These are phyloP conservation scores for Zalaria sp. DNA, from an alignment of 2,329 filamentous ascomycete species.

Conservation along the genomic window DNA sequence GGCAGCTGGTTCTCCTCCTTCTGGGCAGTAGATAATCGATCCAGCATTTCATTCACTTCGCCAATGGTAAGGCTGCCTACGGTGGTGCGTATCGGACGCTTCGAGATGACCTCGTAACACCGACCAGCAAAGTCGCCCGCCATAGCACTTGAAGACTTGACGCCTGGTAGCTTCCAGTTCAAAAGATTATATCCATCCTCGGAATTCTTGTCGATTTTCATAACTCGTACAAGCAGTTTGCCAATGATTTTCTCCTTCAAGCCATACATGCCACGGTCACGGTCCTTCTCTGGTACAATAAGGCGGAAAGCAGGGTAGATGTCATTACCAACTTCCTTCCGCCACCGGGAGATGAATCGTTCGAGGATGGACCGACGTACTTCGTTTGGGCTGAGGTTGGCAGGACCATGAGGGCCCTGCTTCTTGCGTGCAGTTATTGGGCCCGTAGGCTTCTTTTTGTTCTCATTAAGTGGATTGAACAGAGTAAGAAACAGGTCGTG, in stretches of 20 bases:
- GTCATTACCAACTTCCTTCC: conserved; percentile 75
- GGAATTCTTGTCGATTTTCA: conserved; percentile 82
- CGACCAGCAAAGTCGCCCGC: conserved; percentile 87
- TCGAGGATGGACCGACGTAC: conserved; percentile 69
- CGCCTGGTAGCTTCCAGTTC: conserved; percentile 83
- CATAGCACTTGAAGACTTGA: conserved; percentile 45
- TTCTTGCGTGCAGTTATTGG: conserved; percentile 41
- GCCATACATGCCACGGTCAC: conserved; percentile 83
- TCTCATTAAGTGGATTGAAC: conserved; percentile 69
- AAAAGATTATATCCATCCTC: conserved; percentile 75
- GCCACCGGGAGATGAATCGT: conserved; percentile 75
- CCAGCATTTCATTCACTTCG: conserved; percentile 77
- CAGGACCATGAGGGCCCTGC: conserved; percentile 43
- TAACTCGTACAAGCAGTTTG: conserved; percentile 77
- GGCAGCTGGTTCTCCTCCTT: conserved; percentile 75
- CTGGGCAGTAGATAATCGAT: conserved; percentile 58
- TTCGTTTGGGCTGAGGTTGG: conserved; percentile 57
- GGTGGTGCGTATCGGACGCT: conserved; percentile 60
- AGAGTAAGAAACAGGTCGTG: conserved; percentile 62
- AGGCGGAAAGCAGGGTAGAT: conserved; percentile 87
- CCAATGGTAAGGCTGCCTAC: conserved; percentile 71
- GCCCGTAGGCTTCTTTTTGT: conserved; percentile 56
- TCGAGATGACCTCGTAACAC: conserved; percentile 75
- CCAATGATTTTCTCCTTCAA: conserved; percentile 86
- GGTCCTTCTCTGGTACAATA: conserved; percentile 84